These are phyloP conservation scores for Oryza meridionalis DNA, from an alignment of 176 grass and related monocot species.

Conservation along the genomic window DNA sequence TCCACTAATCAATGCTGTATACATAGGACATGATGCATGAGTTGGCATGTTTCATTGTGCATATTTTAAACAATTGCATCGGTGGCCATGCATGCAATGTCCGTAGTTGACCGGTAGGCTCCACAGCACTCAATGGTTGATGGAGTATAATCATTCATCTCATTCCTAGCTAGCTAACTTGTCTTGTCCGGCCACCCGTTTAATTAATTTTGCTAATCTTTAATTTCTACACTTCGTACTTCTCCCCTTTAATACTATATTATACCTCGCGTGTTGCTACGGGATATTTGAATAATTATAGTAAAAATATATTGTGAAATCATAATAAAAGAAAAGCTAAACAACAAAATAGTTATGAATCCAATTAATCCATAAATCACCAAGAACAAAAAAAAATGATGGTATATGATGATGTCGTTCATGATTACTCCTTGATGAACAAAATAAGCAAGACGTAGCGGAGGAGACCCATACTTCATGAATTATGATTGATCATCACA, in stretches of 20 bases:
- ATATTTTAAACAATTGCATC: neutral
- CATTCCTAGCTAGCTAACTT: slow-evolving; percentile 5
- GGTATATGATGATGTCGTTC: no score
- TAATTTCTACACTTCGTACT: neutral
- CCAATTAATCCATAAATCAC: no score
- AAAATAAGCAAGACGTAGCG: no score
- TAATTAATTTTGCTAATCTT: neutral
- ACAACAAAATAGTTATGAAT: no score
- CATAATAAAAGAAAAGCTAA: no score
- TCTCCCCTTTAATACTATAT: neutral
- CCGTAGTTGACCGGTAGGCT: slow-evolving; percentile 55
- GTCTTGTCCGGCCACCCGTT: slow-evolving; percentile 1
- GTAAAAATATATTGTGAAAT: no score
- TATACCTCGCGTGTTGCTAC: no score
- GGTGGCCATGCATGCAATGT: neutral
- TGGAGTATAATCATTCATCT: neutral
- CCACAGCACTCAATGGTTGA: slow-evolving; percentile 42
- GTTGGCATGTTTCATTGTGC: neutral
- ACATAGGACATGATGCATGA: slow-evolving; percentile 5
- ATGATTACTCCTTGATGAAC: no score
- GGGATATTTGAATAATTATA: no score
- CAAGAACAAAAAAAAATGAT: no score
- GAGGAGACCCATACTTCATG: no score
- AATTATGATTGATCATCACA: no score
- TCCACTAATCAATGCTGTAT: neutral